A percentile compares a stretch with the other conserved stretches of the same genome.
phyloP scores from a whole-genome alignment of 306 rosid species.

The Castanea crenata region DNA sequence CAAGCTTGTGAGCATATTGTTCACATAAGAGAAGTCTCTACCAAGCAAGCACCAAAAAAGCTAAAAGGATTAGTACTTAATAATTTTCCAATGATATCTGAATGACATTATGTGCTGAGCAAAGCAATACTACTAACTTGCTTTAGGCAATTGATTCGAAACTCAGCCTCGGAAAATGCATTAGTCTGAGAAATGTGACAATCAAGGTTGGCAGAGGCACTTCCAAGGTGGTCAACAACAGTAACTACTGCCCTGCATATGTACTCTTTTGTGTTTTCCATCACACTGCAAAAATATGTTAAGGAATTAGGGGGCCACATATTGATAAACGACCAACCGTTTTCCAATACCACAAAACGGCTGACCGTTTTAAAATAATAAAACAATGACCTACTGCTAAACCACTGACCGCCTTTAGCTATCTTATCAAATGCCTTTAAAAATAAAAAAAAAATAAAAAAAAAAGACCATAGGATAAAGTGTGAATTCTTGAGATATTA shows the following conservation, averaged over 20 bases:
- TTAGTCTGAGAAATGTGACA: constrained; percentile 55
- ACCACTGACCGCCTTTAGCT: too few species aligned
- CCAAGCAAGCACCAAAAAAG: constrained; percentile 18
- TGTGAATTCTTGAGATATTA: too few species aligned
- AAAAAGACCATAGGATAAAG: too few species aligned
- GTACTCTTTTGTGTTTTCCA: constrained; percentile 77
- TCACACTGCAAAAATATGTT: constrained; percentile 46
- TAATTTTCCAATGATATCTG: background rate
- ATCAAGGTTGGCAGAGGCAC: constrained; percentile 63
- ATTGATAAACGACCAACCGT: background rate
- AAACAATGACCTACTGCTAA: too few species aligned
- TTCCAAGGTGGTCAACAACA: constrained; percentile 91
- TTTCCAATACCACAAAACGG: background rate
- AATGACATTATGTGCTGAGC: background rate
- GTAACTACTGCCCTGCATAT: constrained; percentile 70
- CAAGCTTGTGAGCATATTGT: constrained; percentile 64
- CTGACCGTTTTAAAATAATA: background rate
- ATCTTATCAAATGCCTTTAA: too few species aligned
- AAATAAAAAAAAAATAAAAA: too few species aligned
- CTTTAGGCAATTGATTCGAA: constrained; percentile 59
- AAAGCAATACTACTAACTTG: constrained; percentile 44
- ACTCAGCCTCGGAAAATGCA: constrained; percentile 59
- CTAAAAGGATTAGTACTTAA: background rate
- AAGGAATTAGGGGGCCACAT: background rate
- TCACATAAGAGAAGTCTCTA: constrained; percentile 66